A percentile compares a stretch with the other conserved stretches of the same genome.
phyloP scores from a whole-genome alignment of 2,329 filamentous ascomycete genomes.

The Fusarium sp. region DNA sequence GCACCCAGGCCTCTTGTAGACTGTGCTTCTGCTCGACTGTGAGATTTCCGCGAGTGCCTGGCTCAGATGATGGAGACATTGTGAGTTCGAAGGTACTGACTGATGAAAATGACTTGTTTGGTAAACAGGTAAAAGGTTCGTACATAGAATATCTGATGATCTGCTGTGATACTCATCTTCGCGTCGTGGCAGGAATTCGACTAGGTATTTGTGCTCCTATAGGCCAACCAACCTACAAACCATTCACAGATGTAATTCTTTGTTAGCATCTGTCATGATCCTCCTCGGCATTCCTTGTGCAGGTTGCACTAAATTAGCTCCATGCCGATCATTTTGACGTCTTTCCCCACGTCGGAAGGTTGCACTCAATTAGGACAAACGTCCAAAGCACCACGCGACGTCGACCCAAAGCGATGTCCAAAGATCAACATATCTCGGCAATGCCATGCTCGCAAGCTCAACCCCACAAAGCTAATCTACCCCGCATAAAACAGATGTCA shows the following conservation, averaged over 20 bases:
- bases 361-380: conserved; percentile 30
- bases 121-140: not conserved
- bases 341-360: conserved; percentile 35
- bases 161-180: too few species aligned
- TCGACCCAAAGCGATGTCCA: not conserved
- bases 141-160: conserved; percentile 6
- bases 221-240: not conserved
- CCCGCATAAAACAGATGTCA: conserved; percentile 24
- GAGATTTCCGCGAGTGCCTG: conserved; percentile 36
- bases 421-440: not conserved
- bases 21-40: conserved; percentile 31
- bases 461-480: conserved; percentile 27
- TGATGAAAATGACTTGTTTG: conserved; percentile 2
- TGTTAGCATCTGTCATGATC: not conserved
- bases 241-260: not conserved
- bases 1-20: conserved; percentile 38
- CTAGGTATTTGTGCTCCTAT: conserved; percentile 13
- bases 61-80: conserved; percentile 28
- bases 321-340: conserved; percentile 2
- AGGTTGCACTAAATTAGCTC: not conserved
- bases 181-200: not conserved
- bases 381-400: not conserved
- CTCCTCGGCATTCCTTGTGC: conserved; percentile 2
- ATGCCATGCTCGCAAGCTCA: conserved; percentile 28
- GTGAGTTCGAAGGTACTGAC: conserved; percentile 20